Base-by-base conservation (phyloP, 1,284 basidiomycete genomes). In the Trichosporon sp. region DNA sequence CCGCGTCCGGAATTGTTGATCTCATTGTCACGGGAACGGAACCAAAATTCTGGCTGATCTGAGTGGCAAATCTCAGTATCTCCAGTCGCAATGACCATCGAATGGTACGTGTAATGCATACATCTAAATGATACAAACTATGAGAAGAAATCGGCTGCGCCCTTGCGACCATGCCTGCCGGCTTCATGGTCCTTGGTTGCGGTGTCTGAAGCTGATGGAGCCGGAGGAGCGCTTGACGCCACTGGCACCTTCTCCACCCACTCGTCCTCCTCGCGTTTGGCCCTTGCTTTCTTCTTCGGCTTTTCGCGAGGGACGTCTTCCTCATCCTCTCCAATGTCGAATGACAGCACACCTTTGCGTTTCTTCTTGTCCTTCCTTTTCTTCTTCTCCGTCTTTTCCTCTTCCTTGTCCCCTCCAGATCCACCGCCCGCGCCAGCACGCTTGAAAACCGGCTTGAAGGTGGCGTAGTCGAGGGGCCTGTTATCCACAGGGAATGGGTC, bases 301-400 rank as follows among this genome's bases (percentile, higher is more conserved):
- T 68, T 67, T 16, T 68, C 56, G 16, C 64, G 48, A 26, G 78
- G 79, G 4, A 78, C 78, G 26, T 79, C 76, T 4, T 78, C 83
- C 32, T 82, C 83, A 69, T 90, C 91, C 56, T 90, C 91, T 85
- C 79, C 81, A 0, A 80, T 85, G 67, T 88, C 88, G 77, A 93
- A 93, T 2, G 91, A 92, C 54, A 92, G 87, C 8, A 91, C 85
- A 10, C 87, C 86, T 71, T 80, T 84, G 72, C 83, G 83, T 73
- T 77, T 85, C 76, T 74, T 82, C 76, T 71, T 81, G 68, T 76
- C 82, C 71, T 79, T 77, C 68, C 81, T 80, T 56, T 80, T 78
- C 69, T 83, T 85, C 72, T 85, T 81, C 74, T 79, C 80, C 72
- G 83, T 85, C 0, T 74, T 72, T 63, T 86, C 80, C 67, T 86